phyloP scores from a whole-genome alignment of 257 asterid genomes.

The Paraleonurus japonicus region DNA sequence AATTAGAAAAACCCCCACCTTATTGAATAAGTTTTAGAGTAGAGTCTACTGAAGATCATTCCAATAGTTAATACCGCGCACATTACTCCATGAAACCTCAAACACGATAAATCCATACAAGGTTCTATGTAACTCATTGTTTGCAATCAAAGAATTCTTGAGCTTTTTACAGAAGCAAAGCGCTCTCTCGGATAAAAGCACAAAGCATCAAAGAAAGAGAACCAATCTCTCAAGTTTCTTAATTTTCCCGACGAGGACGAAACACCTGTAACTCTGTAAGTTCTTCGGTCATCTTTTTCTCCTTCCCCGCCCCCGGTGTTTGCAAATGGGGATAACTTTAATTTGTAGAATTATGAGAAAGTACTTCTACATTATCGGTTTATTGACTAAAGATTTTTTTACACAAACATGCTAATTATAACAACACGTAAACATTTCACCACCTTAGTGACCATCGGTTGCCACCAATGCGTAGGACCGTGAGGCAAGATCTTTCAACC shows the following conservation, averaged over 20 bases:
- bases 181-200: conserved; percentile 53
- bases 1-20: not conserved
- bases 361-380: conserved; percentile 19
- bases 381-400: conserved; percentile 3
- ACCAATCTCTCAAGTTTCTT: conserved; percentile 50
- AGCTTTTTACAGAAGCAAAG: conserved; percentile 71
- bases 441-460: conserved; percentile 89
- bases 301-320: conserved; percentile 67
- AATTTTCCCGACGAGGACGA: conserved; percentile 38
- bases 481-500: conserved; percentile 71
- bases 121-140: conserved; percentile 65
- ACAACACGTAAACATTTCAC: conserved; percentile 13
- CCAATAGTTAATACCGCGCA: conserved; percentile 72
- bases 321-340: conserved; percentile 86
- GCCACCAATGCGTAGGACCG: conserved; percentile 86
- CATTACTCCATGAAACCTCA: conserved; percentile 71
- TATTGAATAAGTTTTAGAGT: not conserved
- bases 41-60: conserved; percentile 72
- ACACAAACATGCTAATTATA: not conserved
- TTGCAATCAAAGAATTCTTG: conserved; percentile 50
- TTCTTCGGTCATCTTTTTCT: conserved; percentile 34
- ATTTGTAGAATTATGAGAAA: conserved; percentile 44
- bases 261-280: conserved; percentile 29
- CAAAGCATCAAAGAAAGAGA: conserved; percentile 53
- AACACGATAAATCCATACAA: conserved; percentile 79